Evolutionary conservation across 225 moss, liverwort and hornwort genomes (phyloP).

Genomic region (Bryoerythrophyllum caledonicum): DNA sequence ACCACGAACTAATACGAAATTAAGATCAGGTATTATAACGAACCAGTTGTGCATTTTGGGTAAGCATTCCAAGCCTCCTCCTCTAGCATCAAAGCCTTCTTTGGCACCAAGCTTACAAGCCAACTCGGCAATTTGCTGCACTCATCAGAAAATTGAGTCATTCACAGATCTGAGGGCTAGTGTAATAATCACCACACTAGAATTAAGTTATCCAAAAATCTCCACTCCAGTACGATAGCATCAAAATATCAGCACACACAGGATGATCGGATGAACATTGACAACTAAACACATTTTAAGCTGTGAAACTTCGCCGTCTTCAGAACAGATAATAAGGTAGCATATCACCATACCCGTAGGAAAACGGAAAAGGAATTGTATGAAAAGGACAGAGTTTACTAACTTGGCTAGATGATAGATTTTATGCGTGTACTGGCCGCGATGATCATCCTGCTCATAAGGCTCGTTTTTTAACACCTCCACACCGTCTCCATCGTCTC

Average conservation of each 20-base stretch:
- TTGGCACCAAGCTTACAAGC: conserved; percentile 93
- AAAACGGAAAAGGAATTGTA: background rate
- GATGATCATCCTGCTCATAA: conserved; percentile 79
- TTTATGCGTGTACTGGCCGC: conserved; percentile 98
- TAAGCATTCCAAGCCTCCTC: conserved; percentile 99
- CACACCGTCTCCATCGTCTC: conserved; percentile 92
- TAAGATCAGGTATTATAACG: conserved; percentile 3
- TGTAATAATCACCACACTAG: conserved; percentile 2
- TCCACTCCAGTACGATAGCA: background rate
- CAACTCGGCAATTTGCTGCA: conserved; percentile 97
- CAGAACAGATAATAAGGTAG: background rate
- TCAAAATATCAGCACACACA: background rate
- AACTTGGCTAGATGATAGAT: conserved; percentile 88
- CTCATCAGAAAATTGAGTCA: conserved; percentile 16
- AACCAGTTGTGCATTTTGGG: conserved; percentile 86
- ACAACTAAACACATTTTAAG: background rate
- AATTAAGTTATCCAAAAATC: background rate
- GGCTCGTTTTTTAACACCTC: conserved; percentile 98
- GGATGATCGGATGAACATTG: background rate
- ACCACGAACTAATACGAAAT: background rate
- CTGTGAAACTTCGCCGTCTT: background rate
- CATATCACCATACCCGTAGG: background rate
- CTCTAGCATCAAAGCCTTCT: conserved; percentile 92
- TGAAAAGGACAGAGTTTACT: conserved; percentile 15
- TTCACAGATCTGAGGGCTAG: background rate